Base-by-base conservation (phyloP, 1,284 basidiomycete genomes). In the Sporisorium scitamineum region DNA sequence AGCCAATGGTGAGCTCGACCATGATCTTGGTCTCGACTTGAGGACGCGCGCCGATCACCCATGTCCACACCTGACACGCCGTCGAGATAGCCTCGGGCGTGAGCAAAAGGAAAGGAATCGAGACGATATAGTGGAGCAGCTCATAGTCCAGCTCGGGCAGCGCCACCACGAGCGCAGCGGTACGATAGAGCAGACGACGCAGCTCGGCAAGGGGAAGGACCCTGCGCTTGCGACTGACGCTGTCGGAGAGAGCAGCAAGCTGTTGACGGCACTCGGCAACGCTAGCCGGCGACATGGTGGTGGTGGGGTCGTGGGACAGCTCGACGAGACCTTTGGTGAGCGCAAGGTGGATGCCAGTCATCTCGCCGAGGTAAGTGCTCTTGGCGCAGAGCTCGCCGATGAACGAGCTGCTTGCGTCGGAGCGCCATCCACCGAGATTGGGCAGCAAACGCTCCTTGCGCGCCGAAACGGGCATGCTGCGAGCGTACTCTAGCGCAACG, bases 1-100 rank as follows among this genome's bases (percentile, higher is more conserved):
- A 99, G 5, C 93, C 92, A 9, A 92, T 90, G 31, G 94, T 88
- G 61, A 99, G 90, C 82, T 97, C 95, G 13, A 91, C 89, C 88
- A 97, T 92, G 29, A 98, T 86, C 8, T 86, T 91, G 85, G 92
- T 88, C 84, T 92, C 91, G 26, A 90, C 88, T 61, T 90, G 89
- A 0, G 94, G 92, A 61, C 93, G 90, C 82, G 95, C 93, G 18
- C 93, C 91, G 54, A 98, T 93, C 0, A 98, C 88, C 96, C 95
- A 98, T 2, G 93, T 94, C 97, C 97, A 99, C 5, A 94, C 92
- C 84, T 97, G 94, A 54, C 95, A 92, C 0, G 94, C 95, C 1
- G 93, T 90, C 10, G 92, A 89, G 65, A 98, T 90, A 0, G 95
- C 90, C 5, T 92, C 88, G 0, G 95, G 94, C 0, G 93, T 94